These are phyloP conservation scores for Colletotrichum lindemuthianum DNA, from an alignment of 2,329 filamentous ascomycete genomes.

Conservation along the genomic window DNA sequence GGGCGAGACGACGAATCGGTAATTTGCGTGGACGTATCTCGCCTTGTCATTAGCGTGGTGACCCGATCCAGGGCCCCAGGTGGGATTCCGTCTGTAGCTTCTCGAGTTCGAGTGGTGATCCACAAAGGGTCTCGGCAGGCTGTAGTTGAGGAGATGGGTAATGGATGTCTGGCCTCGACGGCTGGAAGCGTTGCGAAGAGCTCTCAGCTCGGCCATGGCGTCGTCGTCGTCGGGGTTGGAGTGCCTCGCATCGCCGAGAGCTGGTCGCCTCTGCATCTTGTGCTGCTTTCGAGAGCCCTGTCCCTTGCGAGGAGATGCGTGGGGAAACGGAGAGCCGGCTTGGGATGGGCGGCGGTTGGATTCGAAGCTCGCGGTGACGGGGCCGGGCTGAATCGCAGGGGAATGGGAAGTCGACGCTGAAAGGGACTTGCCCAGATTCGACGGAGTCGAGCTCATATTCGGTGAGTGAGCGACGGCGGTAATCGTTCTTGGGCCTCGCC, in stretches of 20 bases:
- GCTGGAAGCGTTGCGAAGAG: slow-evolving; percentile 66
- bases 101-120: slow-evolving; percentile 62
- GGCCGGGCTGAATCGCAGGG: slow-evolving; percentile 51
- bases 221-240: slow-evolving; percentile 77
- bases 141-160: slow-evolving; percentile 95
- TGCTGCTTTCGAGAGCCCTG: slow-evolving; percentile 85
- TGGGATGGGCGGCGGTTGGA: slow-evolving; percentile 58
- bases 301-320: slow-evolving; percentile 72
- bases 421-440: slow-evolving; percentile 62
- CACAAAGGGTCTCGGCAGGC: slow-evolving; percentile 76
- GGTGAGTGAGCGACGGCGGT: slow-evolving; percentile 23
- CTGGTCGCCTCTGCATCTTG: slow-evolving; percentile 80
- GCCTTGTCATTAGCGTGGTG: slow-evolving; percentile 93
- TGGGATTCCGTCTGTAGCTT: slow-evolving; percentile 75
- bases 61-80: slow-evolving; percentile 87
- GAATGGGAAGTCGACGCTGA: slow-evolving; percentile 54
- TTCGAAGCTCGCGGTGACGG: slow-evolving; percentile 60
- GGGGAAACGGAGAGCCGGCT: slow-evolving; percentile 45
- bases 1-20: slow-evolving; percentile 93
- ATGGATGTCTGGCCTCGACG: slow-evolving; percentile 96
- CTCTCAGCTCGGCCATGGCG: slow-evolving; percentile 81
- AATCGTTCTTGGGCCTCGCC: slow-evolving; percentile 8
- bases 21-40: slow-evolving; percentile 92
- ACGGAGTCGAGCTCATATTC: slow-evolving; percentile 45
- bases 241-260: slow-evolving; percentile 49